Percentiles rank a stretch among this genome's conserved stretches.
These are phyloP conservation scores for Sphagnum magellanicum DNA, from an alignment of 228 moss, liverwort and hornwort species.

Conservation along the genomic window DNA sequence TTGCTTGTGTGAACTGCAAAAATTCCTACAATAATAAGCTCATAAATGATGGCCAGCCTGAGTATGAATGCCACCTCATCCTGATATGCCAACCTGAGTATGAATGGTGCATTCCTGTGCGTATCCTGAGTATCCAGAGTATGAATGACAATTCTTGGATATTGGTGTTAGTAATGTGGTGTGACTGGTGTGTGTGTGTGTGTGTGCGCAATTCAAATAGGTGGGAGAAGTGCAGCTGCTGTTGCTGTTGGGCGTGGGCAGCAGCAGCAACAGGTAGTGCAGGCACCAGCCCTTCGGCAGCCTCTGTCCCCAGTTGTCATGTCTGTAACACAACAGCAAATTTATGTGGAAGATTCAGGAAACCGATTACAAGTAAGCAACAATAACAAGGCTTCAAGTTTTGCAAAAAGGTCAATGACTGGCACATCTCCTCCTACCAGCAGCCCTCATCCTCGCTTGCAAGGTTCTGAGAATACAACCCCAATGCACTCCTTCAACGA, in stretches of 20 bases:
- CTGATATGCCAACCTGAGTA: too few relatives aligned
- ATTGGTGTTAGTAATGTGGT: not conserved
- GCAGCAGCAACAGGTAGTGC: not conserved
- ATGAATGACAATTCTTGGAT: too few relatives aligned
- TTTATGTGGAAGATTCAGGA: constrained; percentile 11
- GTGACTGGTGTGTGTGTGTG: not conserved
- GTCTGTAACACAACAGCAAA: constrained; percentile 23
- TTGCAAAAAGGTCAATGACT: not conserved
- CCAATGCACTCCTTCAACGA: not conserved
- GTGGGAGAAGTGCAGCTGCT: not conserved
- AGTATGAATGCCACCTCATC: too few relatives aligned
- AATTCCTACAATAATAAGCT: not conserved
- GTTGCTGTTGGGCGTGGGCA: not conserved
- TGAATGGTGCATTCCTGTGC: too few relatives aligned
- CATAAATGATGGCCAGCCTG: not conserved
- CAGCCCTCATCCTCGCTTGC: not conserved
- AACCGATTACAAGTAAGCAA: constrained; percentile 3
- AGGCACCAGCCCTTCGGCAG: constrained; percentile 6
- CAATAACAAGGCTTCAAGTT: too few relatives aligned
- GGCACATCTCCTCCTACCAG: not conserved
- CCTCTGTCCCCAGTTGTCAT: constrained; percentile 7
- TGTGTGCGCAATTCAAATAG: not conserved
- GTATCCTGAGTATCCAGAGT: too few relatives aligned
- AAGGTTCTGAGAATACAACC: not conserved
- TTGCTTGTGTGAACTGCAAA: too few relatives aligned